Evolutionary conservation across 2,329 filamentous ascomycete genomes (phyloP).

Genomic region (Penicillium sp.): DNA sequence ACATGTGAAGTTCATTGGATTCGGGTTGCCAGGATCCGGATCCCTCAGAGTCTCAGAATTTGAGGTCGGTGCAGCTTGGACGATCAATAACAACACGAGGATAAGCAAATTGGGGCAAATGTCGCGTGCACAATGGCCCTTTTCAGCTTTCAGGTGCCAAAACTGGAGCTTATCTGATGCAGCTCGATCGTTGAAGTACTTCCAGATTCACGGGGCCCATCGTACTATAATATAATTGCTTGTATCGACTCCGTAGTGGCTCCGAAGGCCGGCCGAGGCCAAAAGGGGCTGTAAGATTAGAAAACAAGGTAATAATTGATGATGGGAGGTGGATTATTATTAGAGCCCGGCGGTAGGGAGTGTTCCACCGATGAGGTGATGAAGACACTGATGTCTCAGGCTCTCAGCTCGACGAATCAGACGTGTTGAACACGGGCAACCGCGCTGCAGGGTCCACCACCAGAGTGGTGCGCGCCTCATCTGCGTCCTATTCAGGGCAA

Average conservation of each 20-base stretch:
- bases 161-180: neutral
- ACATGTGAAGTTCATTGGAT: neutral
- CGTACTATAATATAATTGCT: neutral
- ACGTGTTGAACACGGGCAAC: neutral
- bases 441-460: conserved; percentile 10
- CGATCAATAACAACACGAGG: conserved; percentile 2
- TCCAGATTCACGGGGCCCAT: neutral
- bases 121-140: neutral
- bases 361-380: conserved; percentile 3
- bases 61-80: neutral
- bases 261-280: neutral
- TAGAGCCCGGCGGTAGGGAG: conserved; percentile 3
- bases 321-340: neutral
- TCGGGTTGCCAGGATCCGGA: neutral
- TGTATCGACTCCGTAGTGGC: neutral
- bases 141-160: neutral
- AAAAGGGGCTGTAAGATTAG: conserved; percentile 4
- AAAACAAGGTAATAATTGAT: neutral
- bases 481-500: neutral
- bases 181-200: neutral
- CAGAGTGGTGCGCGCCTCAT: neutral
- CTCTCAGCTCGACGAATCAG: conserved; percentile 10
- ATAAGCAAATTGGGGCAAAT: neutral
- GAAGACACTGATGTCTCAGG: conserved; percentile 7
- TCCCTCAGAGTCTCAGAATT: conserved; percentile 3